Evolutionary conservation across 2,329 filamentous ascomycete genomes (phyloP).

Genomic region (Chaetomium globosum): DNA sequence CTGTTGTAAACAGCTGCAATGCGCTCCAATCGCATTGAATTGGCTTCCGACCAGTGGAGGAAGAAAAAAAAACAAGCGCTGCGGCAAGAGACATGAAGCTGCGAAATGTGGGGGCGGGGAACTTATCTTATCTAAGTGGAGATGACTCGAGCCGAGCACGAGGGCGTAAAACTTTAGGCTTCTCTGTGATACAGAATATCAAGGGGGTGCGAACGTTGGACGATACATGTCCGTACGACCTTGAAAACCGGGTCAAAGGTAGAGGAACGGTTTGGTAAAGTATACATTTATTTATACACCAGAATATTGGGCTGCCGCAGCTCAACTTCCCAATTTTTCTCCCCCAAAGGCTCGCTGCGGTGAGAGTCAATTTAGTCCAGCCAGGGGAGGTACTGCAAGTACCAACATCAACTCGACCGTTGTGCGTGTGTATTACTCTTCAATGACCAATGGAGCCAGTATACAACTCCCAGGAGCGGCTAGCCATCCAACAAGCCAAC

Average conservation of each 20-base stretch:
- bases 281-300: neutral
- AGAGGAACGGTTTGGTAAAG: neutral
- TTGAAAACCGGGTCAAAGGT: neutral
- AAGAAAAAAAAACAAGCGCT: slow-evolving; percentile 30
- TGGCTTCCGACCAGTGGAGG: slow-evolving; percentile 21
- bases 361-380: neutral
- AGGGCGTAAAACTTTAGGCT: neutral
- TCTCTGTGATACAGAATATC: neutral
- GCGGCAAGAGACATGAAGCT: slow-evolving; percentile 10
- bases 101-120: slow-evolving; percentile 37
- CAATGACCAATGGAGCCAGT: neutral
- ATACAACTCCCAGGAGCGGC: neutral
- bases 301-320: neutral
- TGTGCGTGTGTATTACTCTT: neutral
- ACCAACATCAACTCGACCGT: neutral
- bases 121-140: slow-evolving; percentile 4
- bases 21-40: slow-evolving; percentile 34
- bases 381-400: neutral
- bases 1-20: slow-evolving; percentile 27
- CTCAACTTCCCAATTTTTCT: neutral
- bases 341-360: neutral
- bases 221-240: neutral
- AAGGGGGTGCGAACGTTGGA: neutral
- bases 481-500: slow-evolving; percentile 65
- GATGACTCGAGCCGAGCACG: neutral